Percentiles rank a stretch among this genome's conserved stretches.
These are phyloP conservation scores for Ceratobasidium sp. DNA, from an alignment of 1,284 basidiomycete genomes.

Conservation along the genomic window DNA sequence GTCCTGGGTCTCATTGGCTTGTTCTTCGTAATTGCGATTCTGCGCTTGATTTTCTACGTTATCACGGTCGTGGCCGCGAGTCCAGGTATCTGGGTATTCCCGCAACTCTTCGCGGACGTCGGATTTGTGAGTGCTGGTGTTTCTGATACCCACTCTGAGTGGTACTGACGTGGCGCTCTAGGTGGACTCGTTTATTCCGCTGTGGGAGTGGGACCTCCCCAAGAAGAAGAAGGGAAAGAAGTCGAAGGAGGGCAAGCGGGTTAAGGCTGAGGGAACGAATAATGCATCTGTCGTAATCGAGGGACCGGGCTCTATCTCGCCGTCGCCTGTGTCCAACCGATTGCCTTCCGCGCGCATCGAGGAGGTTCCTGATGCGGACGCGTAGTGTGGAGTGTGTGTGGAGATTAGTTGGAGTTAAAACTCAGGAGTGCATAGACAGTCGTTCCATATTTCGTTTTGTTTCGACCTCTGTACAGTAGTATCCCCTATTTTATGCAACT, in stretches of 20 bases:
- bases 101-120: slow-evolving; percentile 97
- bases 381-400: slow-evolving; percentile 22
- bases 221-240: slow-evolving; percentile 83
- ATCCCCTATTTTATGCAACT: slow-evolving; percentile 32
- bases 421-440: slow-evolving; percentile 12
- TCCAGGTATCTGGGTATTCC: slow-evolving; percentile 99
- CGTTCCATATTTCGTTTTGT: slow-evolving; percentile 18
- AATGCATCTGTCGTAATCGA: slow-evolving; percentile 37
- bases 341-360: slow-evolving; percentile 47
- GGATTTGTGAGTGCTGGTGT: slow-evolving; percentile 84
- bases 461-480: slow-evolving; percentile 38
- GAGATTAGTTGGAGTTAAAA: neutral
- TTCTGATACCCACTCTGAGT: slow-evolving; percentile 1
- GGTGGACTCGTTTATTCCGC: slow-evolving; percentile 97
- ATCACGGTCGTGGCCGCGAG: slow-evolving; percentile 87
- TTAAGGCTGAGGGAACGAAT: slow-evolving; percentile 53
- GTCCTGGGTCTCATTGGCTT: slow-evolving; percentile 89
- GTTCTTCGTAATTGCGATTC: slow-evolving; percentile 92
- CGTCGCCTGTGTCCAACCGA: slow-evolving; percentile 35
- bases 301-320: neutral
- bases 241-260: slow-evolving; percentile 42
- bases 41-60: slow-evolving; percentile 94
- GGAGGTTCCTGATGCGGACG: slow-evolving; percentile 50
- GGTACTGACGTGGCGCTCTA: slow-evolving; percentile 53
- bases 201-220: slow-evolving; percentile 97